Evolutionary conservation across 1,139 yeast species (phyloP), one percentile per base, ranked within the genome.

Genomic region (Kodamaea arcana): DNA sequence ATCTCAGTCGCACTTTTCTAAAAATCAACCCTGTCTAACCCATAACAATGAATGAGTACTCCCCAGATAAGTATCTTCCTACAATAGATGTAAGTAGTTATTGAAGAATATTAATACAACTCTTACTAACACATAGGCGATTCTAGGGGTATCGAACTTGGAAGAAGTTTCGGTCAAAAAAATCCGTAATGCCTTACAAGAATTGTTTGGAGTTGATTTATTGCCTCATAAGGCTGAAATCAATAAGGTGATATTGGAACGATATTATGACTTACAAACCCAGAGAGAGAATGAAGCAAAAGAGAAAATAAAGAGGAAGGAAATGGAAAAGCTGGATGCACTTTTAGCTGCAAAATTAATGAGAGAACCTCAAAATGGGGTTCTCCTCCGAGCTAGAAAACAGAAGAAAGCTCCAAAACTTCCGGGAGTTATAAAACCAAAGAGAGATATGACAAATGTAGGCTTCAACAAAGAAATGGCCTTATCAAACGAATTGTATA

Each of bases 131-230:
- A 28, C 15, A 8, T 16, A 78, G 83, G 88, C 94, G 1, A 82
- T 85, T 14, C 60, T 85, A 25, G 66, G 80, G 40, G 90, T 78
- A n/a, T 79, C 92, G 1, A 82, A 85, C 46, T 68, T 83, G 26
- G 83, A 81, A 42, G 70, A 76, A 45, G 77, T 85, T 15, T 78
- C 90, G 2, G 88, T 84, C 10, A 83, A 83, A 52, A 72, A 76
- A 50, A 78, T 85, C 27, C 65, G 94, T 42, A 68, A 72, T 43
- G 90, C 90, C 1, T 53, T 85, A 18, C 87, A 80, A 51, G 85
- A 77, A 42, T 62, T 84, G 24, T 82, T 80, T 50, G 75, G 73
- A 3, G 64, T 72, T 1, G 79, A 82, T 44, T 64, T 84, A 37
- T 64, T 62, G 25, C 58, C 65, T 2, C 65, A 71, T 41, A 81